Percentiles rank a stretch among this genome's conserved stretches.
Conservation (phyloP, 2,329 filamentous ascomycete species). For the Bipolaris oryzae region DNA sequence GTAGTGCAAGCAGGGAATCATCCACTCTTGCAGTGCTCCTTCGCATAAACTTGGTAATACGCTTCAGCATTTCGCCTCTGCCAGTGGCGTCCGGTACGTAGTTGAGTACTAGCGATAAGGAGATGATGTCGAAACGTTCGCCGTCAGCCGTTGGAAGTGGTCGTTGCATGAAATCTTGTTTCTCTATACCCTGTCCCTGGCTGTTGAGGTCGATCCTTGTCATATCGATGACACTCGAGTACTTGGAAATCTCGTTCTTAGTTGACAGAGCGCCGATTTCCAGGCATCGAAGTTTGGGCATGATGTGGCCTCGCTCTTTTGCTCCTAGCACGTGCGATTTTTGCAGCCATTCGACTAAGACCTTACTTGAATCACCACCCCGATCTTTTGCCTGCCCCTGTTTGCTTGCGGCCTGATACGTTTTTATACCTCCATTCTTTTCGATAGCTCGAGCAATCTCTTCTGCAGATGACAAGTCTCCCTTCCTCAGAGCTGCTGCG, state of each 20-base stretch:
- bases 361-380: conserved; percentile 67
- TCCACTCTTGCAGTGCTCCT: conserved; percentile 11
- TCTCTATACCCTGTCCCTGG: conserved; percentile 77
- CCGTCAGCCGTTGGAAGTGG: conserved; percentile 68
- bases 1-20: conserved; percentile 44
- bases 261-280: conserved; percentile 89
- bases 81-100: conserved; percentile 80
- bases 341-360: conserved; percentile 65
- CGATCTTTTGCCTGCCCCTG: conserved; percentile 65
- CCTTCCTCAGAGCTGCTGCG: conserved; percentile 56
- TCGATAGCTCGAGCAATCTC: conserved; percentile 58
- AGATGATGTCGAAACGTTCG: conserved; percentile 85
- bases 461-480: conserved; percentile 49
- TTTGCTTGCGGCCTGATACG: conserved; percentile 67
- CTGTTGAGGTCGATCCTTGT: conserved; percentile 90
- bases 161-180: conserved; percentile 94
- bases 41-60: conserved; percentile 43
- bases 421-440: conserved; percentile 63
- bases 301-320: conserved; percentile 10
- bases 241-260: conserved; percentile 80
- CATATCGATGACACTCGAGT: conserved; percentile 69
- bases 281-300: conserved; percentile 66
- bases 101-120: conserved; percentile 90
- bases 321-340: conserved; percentile 31
- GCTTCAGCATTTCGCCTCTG: conserved; percentile 80